Evolutionary conservation across 1,139 yeast species (phyloP), one percentile per base, ranked within the genome.

Genomic region (Suhomyces choctaworum): DNA sequence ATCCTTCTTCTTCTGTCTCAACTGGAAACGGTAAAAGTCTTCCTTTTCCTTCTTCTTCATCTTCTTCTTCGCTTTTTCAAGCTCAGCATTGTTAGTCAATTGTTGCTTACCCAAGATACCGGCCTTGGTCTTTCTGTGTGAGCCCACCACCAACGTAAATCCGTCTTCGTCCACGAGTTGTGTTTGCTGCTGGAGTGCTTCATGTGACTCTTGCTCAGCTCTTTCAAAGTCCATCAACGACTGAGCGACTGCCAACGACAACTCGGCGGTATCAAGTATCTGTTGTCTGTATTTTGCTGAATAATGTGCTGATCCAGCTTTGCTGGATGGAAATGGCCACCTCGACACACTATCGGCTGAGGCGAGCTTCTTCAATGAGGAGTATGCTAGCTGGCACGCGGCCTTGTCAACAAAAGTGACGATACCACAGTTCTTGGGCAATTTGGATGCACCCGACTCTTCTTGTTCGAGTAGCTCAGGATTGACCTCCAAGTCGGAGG

Each of bases 21-120:
- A 77, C 66, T 94, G 99, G 78, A 90, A 94, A 51, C 96, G 76
- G 69, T 94, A 94, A 70, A 94, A 92, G 62, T 94, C 97, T 47
- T 76, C 76, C 68, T 89, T 87, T 50, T 89, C 94, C 62, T 86
- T 85, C 66, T 76, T 80, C 60, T 84, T 80, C 62, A 74, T 67
- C 59, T 80, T 82, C 31, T 63, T 60, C 37, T 63, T 60, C 30
- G 76, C 76, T 40, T 66, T 67, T 11, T 70, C 75, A 17, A 60
- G 49, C 36, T 63, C 72, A 2, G 67, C 66, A 28, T 75, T 70
- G 22, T 67, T 52, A 22, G 76, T 68, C 35, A 66, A 56, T 46
- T 69, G 73, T 42, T 75, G 75, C 37, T 70, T 72, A 24, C 85
- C 86, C 58, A 80, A 47, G 6, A 80, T 76, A 35, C 82, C 84